These are phyloP conservation scores for Triadica sebifera DNA, from an alignment of 345 rosid genomes.

Conservation along the genomic window DNA sequence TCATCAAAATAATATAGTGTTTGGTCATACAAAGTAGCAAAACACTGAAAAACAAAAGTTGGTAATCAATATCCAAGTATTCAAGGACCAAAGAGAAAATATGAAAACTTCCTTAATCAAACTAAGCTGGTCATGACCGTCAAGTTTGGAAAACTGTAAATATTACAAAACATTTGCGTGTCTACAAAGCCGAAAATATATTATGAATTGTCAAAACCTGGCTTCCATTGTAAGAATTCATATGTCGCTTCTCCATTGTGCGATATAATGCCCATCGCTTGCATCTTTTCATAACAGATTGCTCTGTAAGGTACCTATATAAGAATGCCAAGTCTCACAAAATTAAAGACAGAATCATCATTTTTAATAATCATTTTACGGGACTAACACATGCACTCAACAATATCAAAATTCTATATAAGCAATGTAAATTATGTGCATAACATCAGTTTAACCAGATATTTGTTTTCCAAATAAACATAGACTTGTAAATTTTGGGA, in stretches of 20 bases:
- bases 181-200: not conserved
- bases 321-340: constrained; percentile 2
- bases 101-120: no score
- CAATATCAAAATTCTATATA: not conserved
- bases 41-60: no score
- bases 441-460: no score
- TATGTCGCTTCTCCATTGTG: not conserved
- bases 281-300: constrained; percentile 28
- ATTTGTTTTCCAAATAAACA: no score
- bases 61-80: no score
- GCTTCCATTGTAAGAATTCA: not conserved
- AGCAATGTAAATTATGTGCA: not conserved
- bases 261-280: not conserved
- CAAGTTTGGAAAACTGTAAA: not conserved
- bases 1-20: no score
- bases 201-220: not conserved
- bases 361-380: not conserved
- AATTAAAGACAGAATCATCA: not conserved
- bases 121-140: no score
- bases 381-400: not conserved
- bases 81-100: no score
- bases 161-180: not conserved
- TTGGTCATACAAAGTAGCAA: no score
- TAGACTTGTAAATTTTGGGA: not conserved
- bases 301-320: constrained; percentile 46